phyloP scores from a whole-genome alignment of 768 basidiomycete genomes.

The Hebeloma cylindrosporum region DNA sequence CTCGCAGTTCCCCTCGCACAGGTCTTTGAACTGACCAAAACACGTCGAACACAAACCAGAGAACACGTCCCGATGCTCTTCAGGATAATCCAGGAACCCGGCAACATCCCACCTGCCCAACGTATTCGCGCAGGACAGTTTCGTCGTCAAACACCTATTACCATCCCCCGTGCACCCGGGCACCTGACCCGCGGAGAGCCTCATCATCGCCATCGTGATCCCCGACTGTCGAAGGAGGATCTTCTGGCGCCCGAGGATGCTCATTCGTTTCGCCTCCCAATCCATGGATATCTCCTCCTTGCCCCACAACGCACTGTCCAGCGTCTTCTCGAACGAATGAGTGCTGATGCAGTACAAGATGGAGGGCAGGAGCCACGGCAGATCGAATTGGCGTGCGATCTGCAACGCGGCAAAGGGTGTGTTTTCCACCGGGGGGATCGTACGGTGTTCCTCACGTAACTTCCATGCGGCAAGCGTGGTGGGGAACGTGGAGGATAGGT shows the following conservation, averaged over 20 bases:
- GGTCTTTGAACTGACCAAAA: constrained; percentile 9
- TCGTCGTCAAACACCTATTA: constrained; percentile 18
- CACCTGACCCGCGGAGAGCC: constrained; percentile 2
- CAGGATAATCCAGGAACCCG: constrained; percentile 33
- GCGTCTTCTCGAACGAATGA: constrained; percentile 35
- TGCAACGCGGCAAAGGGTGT: constrained; percentile 39
- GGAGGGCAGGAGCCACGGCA: constrained; percentile 36
- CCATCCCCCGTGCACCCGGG: constrained; percentile 16
- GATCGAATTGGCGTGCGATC: constrained; percentile 33
- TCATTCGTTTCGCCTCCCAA: constrained; percentile 29
- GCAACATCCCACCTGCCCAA: constrained; percentile 32
- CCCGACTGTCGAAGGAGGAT: constrained; percentile 24
- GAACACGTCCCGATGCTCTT: constrained; percentile 25
- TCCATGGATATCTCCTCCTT: constrained; percentile 24
- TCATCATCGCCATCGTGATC: constrained; percentile 18
- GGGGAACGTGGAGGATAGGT: constrained; percentile 38
- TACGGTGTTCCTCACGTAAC: constrained; percentile 33
- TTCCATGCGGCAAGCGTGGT: constrained; percentile 34
- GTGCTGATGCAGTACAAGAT: constrained; percentile 39
- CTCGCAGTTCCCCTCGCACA: constrained; percentile 17
- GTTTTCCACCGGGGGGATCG: constrained; percentile 38
- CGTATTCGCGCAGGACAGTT: constrained; percentile 24
- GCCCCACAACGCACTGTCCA: constrained; percentile 34
- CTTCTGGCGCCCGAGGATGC: constrained; percentile 28
- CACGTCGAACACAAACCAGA: constrained; percentile 26